Base-by-base conservation (phyloP, 805 yeast genomes). In the Tetrapisispora fleetii region DNA sequence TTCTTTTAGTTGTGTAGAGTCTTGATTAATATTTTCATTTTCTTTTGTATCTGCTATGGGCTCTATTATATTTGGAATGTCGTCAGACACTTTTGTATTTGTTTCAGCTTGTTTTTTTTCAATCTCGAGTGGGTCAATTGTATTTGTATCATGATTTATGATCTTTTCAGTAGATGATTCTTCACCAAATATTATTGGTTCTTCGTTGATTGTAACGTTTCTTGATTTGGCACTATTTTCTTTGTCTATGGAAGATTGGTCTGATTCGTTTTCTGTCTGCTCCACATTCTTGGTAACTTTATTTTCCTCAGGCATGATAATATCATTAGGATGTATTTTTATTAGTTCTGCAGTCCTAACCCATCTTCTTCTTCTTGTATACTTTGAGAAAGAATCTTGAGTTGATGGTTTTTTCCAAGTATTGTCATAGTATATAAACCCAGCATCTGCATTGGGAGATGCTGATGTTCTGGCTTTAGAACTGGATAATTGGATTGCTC, bases 301-400 rank as follows among this genome's bases (percentile, higher is more conserved):
- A 16, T 35, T 43, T 16, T 22, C 32, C 16, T 35, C 33, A 21
- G 21, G n/a, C 16, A 10, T 21, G 2, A 28, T 13, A 3, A 33
- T n/a, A 24, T 49, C 49, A 16, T 49, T 48, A 8, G 48, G 18
- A 10, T 54, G 53, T 2, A 55, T 53, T 50, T 56, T 59, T 8
- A 85, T 81, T 55, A 89, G 72, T 64, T 87, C 95, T 0, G 99
- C 99, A 1, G 95, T 87, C 54, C 99, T 78, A 16, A 91, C 78
- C 99, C 99, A 91, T 62, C 97, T 76, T 70, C 99, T 79, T 62
- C 96, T 78, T 65, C 99, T 78, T 5, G 98, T 91, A 62, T 89
- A 91, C 64, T 88, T 89, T 22, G 93, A 80, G 67, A 81, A 90
- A 3, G 93, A 76, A 62, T 90, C 95, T 48, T 86, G 96, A 0